phyloP scores from a whole-genome alignment of 495 filamentous ascomycete species.

The Penicillium argentinense region DNA sequence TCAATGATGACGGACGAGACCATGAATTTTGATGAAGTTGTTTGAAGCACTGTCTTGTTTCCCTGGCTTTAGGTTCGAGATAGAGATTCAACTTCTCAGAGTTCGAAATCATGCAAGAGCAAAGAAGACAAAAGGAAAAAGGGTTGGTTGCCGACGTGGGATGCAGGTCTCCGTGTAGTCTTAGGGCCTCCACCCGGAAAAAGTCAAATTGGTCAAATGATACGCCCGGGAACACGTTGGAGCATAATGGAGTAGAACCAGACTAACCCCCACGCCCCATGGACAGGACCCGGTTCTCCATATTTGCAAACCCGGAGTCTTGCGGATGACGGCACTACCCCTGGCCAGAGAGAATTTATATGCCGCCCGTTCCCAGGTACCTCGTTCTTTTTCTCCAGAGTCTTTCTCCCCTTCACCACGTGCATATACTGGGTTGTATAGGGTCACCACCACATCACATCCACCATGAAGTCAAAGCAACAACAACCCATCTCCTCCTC shows the following conservation, averaged over 20 bases:
- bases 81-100: too few species aligned
- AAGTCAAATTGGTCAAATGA: constrained; percentile 7
- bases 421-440: background rate
- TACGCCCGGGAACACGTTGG: constrained; percentile 5
- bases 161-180: background rate
- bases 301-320: constrained; percentile 14
- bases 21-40: background rate
- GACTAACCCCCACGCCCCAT: constrained; percentile 13
- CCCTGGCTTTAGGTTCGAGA: too few species aligned
- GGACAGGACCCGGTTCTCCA: constrained; percentile 3
- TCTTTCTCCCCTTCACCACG: constrained; percentile 1
- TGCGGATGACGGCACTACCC: constrained; percentile 17
- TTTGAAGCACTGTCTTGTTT: background rate
- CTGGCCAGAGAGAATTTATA: constrained; percentile 8
- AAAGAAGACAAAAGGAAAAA: background rate
- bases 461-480: constrained; percentile 20
- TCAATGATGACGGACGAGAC: background rate
- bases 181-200: constrained; percentile 9
- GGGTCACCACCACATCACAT: background rate
- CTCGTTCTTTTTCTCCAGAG: background rate
- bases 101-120: too few species aligned
- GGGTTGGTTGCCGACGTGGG: background rate
- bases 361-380: background rate
- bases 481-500: constrained; percentile 25
- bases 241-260: constrained; percentile 7